Evolutionary conservation across 164 flowering plant genomes (phyloP).

Genomic region (Macadamia tetraphylla): DNA sequence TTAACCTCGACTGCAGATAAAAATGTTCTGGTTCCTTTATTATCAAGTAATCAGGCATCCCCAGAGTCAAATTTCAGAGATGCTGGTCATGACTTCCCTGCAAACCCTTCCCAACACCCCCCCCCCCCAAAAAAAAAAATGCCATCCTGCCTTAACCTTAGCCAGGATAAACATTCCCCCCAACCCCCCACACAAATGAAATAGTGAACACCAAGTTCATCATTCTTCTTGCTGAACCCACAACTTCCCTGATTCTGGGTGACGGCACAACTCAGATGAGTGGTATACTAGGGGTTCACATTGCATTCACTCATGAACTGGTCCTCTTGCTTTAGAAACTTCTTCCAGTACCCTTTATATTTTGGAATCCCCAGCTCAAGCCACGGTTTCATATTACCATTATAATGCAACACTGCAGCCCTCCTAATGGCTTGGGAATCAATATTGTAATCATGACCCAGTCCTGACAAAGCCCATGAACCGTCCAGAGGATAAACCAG

Average conservation of each 20-base stretch:
- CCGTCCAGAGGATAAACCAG: slow-evolving; percentile 50
- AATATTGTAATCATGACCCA: slow-evolving; percentile 68
- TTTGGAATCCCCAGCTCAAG: slow-evolving; percentile 80
- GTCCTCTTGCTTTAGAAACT: slow-evolving; percentile 50
- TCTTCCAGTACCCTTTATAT: slow-evolving; percentile 64
- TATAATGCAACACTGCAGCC: slow-evolving; percentile 82
- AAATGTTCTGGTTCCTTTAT: slow-evolving; percentile 11
- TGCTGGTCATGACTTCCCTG: slow-evolving; percentile 5
- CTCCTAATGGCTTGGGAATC: slow-evolving; percentile 28
- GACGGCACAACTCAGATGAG: slow-evolving; percentile 1
- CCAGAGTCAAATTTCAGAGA: slow-evolving; percentile 10
- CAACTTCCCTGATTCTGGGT: slow-evolving; percentile 5
- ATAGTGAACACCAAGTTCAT: background rate
- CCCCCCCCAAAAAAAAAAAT: no score
- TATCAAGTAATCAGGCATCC: slow-evolving; percentile 21
- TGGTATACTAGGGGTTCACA: slow-evolving; percentile 34
- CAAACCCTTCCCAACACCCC: background rate
- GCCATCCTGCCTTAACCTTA: slow-evolving; percentile 10
- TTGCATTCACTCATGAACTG: slow-evolving; percentile 76
- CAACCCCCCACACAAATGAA: no score
- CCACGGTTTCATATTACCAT: slow-evolving; percentile 98
- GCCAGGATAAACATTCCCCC: slow-evolving; percentile 9
- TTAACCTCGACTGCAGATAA: slow-evolving; percentile 5
- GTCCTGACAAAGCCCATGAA: slow-evolving; percentile 61
- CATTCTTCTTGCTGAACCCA: slow-evolving; percentile 11